Evolutionary conservation across 2,329 filamentous ascomycete genomes (phyloP), one percentile per base, ranked within the genome.

Genomic region (Aspergillus sp.): DNA sequence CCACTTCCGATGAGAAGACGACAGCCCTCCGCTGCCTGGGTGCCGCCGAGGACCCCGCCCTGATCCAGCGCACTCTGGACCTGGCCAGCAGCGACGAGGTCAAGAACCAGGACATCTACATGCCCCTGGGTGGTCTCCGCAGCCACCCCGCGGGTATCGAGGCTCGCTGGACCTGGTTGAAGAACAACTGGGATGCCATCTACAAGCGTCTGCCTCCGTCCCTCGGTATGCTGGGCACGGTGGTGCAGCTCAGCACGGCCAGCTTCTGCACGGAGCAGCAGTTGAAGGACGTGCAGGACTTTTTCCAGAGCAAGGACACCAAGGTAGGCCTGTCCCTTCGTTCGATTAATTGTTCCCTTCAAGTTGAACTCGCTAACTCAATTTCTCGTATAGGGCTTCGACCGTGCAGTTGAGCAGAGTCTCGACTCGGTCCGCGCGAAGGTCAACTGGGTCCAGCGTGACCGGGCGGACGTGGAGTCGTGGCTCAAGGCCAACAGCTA

Each of bases 21-120:
- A 94, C 91, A 11, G 92, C 92, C 1, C 85, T 98, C 61, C 91
- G 93, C 69, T 86, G 85, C 32, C 84, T 98, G 21, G 94, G 94
- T 54, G 87, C 92, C 54, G 88, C 91, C 50, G 88, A 88, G 73
- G 84, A 90, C 59, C 88, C 91, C 1, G 86, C 89, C 66, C 85
- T 97, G 52, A 94, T 97, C 74, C 81, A 95, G 80, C 86, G 87
- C 63, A 94, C 92, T 3, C 84, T 98, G 13, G 84, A 82, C 30
- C 82, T 97, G 64, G 84, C 92, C 32, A 83, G 93, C 59, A 87
- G 87, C 74, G 86, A 88, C 63, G 89, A 96, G 67, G 90, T 97
- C 77, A 96, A 96, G 82, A 92, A 90, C 65, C 94, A 97, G 77
- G 94, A 98, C 75, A 88, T 97, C 65, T 97, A 96, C 80, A 87